These are phyloP conservation scores for Erodium texanum DNA, from an alignment of 441 rosid species.

Conservation along the genomic window DNA sequence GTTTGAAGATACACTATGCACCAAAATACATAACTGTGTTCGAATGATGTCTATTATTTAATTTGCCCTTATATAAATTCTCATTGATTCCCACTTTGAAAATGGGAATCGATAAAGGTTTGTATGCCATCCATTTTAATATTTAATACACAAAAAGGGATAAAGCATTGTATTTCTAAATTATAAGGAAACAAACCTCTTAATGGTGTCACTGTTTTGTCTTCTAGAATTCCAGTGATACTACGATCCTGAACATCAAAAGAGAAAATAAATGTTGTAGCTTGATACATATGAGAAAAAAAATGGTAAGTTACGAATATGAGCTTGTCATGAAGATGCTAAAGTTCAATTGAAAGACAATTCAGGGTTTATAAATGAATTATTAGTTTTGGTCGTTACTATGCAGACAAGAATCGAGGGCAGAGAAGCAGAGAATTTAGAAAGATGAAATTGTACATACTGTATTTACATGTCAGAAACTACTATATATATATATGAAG, in stretches of 20 bases:
- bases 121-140: no score
- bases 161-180: neutral
- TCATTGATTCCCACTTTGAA: no score
- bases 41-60: no score
- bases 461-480: no score
- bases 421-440: neutral
- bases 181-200: constrained; percentile 33
- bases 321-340: no score
- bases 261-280: neutral
- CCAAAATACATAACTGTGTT: no score
- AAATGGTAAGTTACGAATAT: no score
- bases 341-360: neutral
- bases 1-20: no score
- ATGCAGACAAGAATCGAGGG: neutral
- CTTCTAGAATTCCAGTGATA: constrained; percentile 37
- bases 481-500: neutral
- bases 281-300: no score
- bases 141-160: neutral
- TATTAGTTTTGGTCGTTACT: neutral
- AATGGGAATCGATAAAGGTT: no score
- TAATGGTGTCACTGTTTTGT: constrained; percentile 15
- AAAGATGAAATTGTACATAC: neutral
- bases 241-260: constrained; percentile 37
- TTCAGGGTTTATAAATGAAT: neutral
- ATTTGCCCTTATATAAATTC: no score